These are phyloP conservation scores for Juncus inflexus DNA, from an alignment of 176 grass and related monocot genomes.

Conservation along the genomic window DNA sequence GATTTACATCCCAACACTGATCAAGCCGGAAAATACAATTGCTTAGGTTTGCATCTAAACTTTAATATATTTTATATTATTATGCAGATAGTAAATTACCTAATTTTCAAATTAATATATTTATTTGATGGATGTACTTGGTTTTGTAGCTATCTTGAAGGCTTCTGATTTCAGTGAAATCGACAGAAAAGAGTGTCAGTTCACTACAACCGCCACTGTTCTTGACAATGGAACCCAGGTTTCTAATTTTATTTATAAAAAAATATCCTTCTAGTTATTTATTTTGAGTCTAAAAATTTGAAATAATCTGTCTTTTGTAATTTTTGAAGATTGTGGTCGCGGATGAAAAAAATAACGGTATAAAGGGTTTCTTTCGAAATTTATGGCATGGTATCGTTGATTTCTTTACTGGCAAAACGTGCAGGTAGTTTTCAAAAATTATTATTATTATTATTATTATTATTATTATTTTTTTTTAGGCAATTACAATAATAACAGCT, in stretches of 20 bases:
- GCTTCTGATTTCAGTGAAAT: constrained; percentile 61
- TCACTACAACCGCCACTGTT: constrained; percentile 66
- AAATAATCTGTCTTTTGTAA: background rate
- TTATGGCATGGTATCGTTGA: constrained; percentile 37
- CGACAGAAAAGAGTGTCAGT: constrained; percentile 60
- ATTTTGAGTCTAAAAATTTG: too few relatives aligned
- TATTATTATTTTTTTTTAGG: background rate
- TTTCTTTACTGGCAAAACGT: constrained; percentile 67
- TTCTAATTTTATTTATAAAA: constrained; percentile 10
- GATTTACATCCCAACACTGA: constrained; percentile 49
- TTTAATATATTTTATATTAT: background rate
- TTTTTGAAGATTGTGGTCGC: constrained; percentile 47
- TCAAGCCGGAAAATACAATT: constrained; percentile 62
- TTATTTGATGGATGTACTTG: constrained; percentile 11
- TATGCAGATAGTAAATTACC: too few relatives aligned
- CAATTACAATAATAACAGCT: too few relatives aligned
- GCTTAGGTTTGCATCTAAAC: constrained; percentile 42
- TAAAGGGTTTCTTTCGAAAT: constrained; percentile 46
- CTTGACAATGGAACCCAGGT: constrained; percentile 90
- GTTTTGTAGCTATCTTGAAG: constrained; percentile 76
- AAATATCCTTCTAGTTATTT: background rate
- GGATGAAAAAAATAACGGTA: constrained; percentile 34
- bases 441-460: background rate
- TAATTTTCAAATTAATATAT: too few relatives aligned
- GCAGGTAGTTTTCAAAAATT: constrained; percentile 44